Percentiles rank a stretch among this genome's conserved stretches.
Evolutionary conservation across 768 basidiomycete species (phyloP).

Genomic region (Leccinum broughii): DNA sequence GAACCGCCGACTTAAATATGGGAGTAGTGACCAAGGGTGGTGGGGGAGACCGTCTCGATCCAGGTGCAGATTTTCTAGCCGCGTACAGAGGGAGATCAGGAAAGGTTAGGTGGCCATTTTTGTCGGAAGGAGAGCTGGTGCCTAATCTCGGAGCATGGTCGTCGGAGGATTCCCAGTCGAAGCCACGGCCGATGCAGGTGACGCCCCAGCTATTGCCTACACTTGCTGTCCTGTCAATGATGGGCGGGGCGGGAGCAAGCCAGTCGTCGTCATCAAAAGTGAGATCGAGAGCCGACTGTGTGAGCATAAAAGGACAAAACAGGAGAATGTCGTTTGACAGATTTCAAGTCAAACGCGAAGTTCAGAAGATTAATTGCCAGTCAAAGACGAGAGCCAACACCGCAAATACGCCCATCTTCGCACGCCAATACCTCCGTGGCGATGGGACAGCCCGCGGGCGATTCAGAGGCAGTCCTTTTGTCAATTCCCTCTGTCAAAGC

Average conservation of each 20-base stretch:
- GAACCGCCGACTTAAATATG: conserved; percentile 28
- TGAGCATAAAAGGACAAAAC: conserved; percentile 46
- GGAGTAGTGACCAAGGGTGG: conserved; percentile 18
- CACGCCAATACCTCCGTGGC: conserved; percentile 6
- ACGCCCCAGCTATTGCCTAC: conserved; percentile 83
- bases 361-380: not conserved
- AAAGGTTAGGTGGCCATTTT: conserved; percentile 8
- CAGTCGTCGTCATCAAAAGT: conserved; percentile 73
- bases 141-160: conserved; percentile 27
- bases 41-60: conserved; percentile 15
- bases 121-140: conserved; percentile 7
- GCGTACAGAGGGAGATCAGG: conserved; percentile 16
- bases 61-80: conserved; percentile 9
- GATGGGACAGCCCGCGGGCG: not conserved
- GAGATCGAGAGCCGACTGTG: conserved; percentile 58
- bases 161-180: conserved; percentile 62
- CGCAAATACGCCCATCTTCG: conserved; percentile 13
- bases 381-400: not conserved
- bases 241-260: conserved; percentile 50
- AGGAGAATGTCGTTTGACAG: not conserved
- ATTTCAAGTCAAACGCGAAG: conserved; percentile 3
- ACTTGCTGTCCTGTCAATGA: conserved; percentile 62
- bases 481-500: not conserved
- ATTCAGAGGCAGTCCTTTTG: not conserved
- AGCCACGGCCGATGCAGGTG: conserved; percentile 81